phyloP scores from a whole-genome alignment of 192 early-diverging fungal species.

The Coemansia sp. region DNA sequence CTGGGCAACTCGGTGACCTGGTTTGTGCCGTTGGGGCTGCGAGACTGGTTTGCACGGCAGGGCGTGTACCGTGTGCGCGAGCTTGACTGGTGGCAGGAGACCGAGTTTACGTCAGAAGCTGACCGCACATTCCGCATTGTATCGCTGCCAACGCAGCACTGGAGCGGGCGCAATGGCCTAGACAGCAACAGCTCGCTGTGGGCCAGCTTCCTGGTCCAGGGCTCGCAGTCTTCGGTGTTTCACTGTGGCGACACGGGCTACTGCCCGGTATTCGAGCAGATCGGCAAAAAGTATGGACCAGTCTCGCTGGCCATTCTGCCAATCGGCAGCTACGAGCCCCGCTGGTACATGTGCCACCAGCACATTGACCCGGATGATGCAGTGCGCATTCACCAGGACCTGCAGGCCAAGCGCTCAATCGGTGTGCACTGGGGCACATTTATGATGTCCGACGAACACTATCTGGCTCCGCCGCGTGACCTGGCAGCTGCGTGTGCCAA shows the following conservation, averaged over 20 bases:
- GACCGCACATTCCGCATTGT: conserved; percentile 16
- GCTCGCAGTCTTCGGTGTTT: conserved; percentile 22
- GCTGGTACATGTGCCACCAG: conserved; percentile 69
- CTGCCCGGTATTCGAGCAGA: conserved; percentile 82
- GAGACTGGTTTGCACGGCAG: conserved; percentile 58
- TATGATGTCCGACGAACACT: conserved; percentile 69
- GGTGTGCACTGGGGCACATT: conserved; percentile 91
- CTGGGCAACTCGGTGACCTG: conserved; percentile 59
- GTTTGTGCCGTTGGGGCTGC: conserved; percentile 79
- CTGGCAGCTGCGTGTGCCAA: conserved; percentile 51
- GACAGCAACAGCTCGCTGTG: conserved; percentile 79
- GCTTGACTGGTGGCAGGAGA: conserved; percentile 76
- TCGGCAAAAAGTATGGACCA: conserved; percentile 66
- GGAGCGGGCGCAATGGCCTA: conserved; percentile 54
- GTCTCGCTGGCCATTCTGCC: conserved; percentile 74
- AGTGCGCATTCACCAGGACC: conserved; percentile 73
- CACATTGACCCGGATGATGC: conserved; percentile 79
- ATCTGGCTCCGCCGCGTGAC: conserved; percentile 63
- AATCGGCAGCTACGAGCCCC: conserved; percentile 81
- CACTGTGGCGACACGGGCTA: conserved; percentile 78
- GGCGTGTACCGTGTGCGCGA: conserved; percentile 60
- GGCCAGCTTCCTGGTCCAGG: conserved; percentile 63
- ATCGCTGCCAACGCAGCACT: conserved; percentile 61
- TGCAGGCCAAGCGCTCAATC: conserved; percentile 58
- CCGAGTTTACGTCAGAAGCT: conserved; percentile 8